These are phyloP conservation scores for Capsicum chinense DNA, from an alignment of 257 asterid genomes.

Conservation along the genomic window DNA sequence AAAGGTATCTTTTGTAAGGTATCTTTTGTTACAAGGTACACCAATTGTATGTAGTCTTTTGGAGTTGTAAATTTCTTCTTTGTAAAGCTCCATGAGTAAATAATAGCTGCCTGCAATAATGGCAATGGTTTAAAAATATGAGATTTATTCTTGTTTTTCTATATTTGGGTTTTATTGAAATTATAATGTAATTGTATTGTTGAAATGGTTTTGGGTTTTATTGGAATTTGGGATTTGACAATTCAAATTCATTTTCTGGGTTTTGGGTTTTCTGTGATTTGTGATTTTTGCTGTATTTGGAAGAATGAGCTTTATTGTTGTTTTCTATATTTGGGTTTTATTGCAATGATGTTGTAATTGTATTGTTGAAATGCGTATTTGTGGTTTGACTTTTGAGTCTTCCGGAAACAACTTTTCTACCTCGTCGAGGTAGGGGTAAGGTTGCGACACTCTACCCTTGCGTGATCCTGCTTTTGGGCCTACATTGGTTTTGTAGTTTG, in stretches of 20 bases:
- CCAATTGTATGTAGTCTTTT: too few species aligned
- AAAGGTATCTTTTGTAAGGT: too few species aligned
- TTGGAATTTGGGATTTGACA: too few species aligned
- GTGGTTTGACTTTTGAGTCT: too few species aligned
- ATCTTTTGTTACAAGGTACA: too few species aligned
- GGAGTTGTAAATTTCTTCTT: too few species aligned
- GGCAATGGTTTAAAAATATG: not conserved
- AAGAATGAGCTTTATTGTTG: not conserved
- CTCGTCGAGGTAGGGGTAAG: too few species aligned
- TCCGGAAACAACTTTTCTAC: too few species aligned
- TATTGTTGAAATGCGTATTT: constrained; percentile 21
- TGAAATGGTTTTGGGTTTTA: not conserved
- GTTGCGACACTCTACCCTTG: too few species aligned
- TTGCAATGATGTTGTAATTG: not conserved
- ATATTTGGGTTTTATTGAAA: not conserved
- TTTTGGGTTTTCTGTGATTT: not conserved
- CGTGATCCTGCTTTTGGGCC: too few species aligned
- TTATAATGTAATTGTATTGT: not conserved
- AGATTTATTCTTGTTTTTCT: not conserved
- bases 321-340: not conserved
- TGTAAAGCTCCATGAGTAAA: not conserved
- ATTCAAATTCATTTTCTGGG: not conserved
- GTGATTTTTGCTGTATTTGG: too few species aligned
- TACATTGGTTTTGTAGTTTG: too few species aligned
- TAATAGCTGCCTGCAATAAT: not conserved